phyloP scores from a whole-genome alignment of 805 yeast genomes.

The Priceomyces fermenticarens region DNA sequence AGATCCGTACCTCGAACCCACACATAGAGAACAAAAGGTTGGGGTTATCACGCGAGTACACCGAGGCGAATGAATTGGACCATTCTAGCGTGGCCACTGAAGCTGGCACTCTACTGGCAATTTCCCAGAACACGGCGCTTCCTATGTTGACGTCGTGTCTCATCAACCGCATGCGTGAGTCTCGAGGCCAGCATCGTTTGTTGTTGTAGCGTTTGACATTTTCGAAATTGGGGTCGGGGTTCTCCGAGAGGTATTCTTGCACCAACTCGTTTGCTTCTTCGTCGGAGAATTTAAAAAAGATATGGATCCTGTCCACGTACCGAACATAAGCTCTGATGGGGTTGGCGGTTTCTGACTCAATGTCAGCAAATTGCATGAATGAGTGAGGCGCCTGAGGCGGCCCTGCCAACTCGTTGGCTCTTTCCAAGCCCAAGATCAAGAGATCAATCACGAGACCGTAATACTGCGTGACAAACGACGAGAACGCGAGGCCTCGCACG shows the following conservation, averaged over 20 bases:
- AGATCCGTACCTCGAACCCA: conserved; percentile 89
- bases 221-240: conserved; percentile 91
- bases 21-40: conserved; percentile 86
- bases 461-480: conserved; percentile 85
- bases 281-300: conserved; percentile 70
- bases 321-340: conserved; percentile 83
- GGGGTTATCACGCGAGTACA: conserved; percentile 87
- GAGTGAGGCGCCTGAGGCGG: conserved; percentile 66
- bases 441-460: conserved; percentile 86
- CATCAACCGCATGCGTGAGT: conserved; percentile 84
- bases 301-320: conserved; percentile 76
- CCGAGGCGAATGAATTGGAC: conserved; percentile 80
- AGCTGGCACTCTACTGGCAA: conserved; percentile 72
- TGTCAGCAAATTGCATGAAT: conserved; percentile 68
- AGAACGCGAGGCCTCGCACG: conserved; percentile 83
- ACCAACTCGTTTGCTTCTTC: conserved; percentile 74
- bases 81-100: conserved; percentile 72
- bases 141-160: conserved; percentile 91
- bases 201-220: conserved; percentile 83
- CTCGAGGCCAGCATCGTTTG: conserved; percentile 93
- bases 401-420: conserved; percentile 89
- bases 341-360: conserved; percentile 56
- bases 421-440: conserved; percentile 75
- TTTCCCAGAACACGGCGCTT: conserved; percentile 88
- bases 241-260: conserved; percentile 72